Conservation (phyloP, 106 monocot species). For the Amphibolis antarctica region DNA sequence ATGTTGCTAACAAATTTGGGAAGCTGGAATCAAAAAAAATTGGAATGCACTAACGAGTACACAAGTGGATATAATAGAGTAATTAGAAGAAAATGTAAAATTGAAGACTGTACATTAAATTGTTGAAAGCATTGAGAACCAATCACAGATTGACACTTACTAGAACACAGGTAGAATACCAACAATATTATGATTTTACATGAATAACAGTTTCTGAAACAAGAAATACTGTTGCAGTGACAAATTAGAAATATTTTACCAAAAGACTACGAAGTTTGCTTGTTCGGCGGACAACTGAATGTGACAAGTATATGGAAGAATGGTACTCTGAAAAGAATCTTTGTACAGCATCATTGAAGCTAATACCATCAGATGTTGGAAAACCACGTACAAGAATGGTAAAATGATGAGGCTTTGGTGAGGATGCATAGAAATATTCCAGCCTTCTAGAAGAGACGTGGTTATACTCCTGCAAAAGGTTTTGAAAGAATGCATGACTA, state of each 20-base stretch:
- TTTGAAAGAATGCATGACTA: too few relatives aligned
- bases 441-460: slow-evolving; percentile 65
- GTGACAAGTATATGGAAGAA: slow-evolving; percentile 66
- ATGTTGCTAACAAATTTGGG: too few relatives aligned
- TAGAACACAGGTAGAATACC: too few relatives aligned
- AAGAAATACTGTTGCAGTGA: slow-evolving; percentile 1
- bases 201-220: background rate
- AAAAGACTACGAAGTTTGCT: slow-evolving; percentile 69
- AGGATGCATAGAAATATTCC: slow-evolving; percentile 49
- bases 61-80: too few relatives aligned
- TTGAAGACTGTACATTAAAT: too few relatives aligned
- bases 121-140: too few relatives aligned
- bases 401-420: slow-evolving; percentile 63
- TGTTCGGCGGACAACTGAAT: slow-evolving; percentile 54
- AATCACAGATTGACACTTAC: too few relatives aligned
- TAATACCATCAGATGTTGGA: slow-evolving; percentile 37
- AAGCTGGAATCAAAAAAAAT: too few relatives aligned
- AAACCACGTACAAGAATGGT: slow-evolving; percentile 83
- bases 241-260: slow-evolving; percentile 36
- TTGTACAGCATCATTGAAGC: slow-evolving; percentile 44
- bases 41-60: too few relatives aligned
- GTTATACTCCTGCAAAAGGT: slow-evolving; percentile 57
- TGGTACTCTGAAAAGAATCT: slow-evolving; percentile 78
- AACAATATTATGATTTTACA: background rate
- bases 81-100: too few relatives aligned